Evolutionary conservation across 768 basidiomycete genomes (phyloP), one percentile per base, ranked within the genome.

Genomic region (Leucogyrophana mollusca): DNA sequence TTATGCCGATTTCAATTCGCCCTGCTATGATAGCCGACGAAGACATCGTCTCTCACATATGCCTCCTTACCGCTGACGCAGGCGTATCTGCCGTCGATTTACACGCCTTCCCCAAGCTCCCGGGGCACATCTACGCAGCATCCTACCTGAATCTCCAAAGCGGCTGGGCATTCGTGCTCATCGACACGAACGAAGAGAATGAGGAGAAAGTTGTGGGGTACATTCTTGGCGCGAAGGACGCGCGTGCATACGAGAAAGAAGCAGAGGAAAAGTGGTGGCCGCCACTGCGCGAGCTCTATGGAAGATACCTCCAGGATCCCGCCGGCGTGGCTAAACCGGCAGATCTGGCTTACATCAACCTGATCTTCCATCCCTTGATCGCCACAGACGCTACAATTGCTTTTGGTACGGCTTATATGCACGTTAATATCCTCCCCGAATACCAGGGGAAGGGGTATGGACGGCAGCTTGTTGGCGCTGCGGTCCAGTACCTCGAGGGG

Each of bases 371-470:
- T 23, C 66, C 66, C 32, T 60, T 64, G 27, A 67, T 61, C 8
- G 75, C 79, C 1, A 62, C 77, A 14, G 75, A 79, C 8, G 71
- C 76, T n/a, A 76, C 75, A 51, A 67, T 87, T 49, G 65, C 72
- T 4, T 86, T 84, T 58, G 82, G 86, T 14, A 77, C 80, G 9
- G 87, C 87, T 7, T 86, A 90, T 63, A 52, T 90, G 54, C 88
- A 91, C 60, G 82, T 90, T 56, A 70, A 91, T 53, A 79, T 90
- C 45, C 58, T 90, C 55, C 74, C 81, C 20, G 72, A 71, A 34
- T 79, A 86, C 59, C 87, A 87, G 60, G 69, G 77, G 45, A 75
- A 76, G 50, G 87, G 87, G 18, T 87, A 81, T 79, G 88, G 87
- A n/a, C 73, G 72, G 58, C 79, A 65, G 59, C 60, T 90, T 52